Conservation (phyloP, 2,329 filamentous ascomycete genomes). For the Penicillium sp. region DNA sequence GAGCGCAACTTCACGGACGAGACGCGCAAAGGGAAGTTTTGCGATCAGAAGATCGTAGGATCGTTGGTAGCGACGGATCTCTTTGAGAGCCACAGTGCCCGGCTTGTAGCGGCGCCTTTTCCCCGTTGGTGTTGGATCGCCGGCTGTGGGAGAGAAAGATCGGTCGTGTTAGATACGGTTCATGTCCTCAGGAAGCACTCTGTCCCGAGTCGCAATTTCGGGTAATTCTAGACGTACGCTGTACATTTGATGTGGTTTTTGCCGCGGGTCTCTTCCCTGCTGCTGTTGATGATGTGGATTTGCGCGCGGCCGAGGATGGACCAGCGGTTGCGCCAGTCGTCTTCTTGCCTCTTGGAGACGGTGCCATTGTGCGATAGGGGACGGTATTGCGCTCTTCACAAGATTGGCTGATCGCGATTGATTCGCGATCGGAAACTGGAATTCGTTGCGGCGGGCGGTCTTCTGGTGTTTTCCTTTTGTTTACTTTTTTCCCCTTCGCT, state of each 20-base stretch:
- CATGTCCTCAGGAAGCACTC: no score
- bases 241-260: slow-evolving; percentile 29
- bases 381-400: slow-evolving; percentile 9
- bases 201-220: no score
- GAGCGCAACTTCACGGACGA: slow-evolving; percentile 50
- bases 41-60: slow-evolving; percentile 78
- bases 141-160: slow-evolving; percentile 47
- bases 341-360: slow-evolving; percentile 5
- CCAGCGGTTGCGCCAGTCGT: slow-evolving; percentile 2
- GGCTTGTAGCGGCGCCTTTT: slow-evolving; percentile 61
- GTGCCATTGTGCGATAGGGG: slow-evolving; percentile 31
- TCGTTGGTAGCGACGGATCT: slow-evolving; percentile 87
- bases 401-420: not conserved
- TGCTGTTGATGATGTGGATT: slow-evolving; percentile 11
- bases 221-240: slow-evolving; percentile 24
- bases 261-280: slow-evolving; percentile 18
- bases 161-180: no score
- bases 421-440: slow-evolving; percentile 5
- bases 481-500: not conserved
- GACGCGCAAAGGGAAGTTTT: slow-evolving; percentile 47
- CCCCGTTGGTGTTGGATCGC: slow-evolving; percentile 63
- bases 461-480: not conserved
- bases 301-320: slow-evolving; percentile 17
- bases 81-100: slow-evolving; percentile 79
- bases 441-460: not conserved